A percentile compares a stretch with the other conserved stretches of the same genome.
Evolutionary conservation across 163 green algal genomes (phyloP).

Genomic region (Chlorella variabilis): DNA sequence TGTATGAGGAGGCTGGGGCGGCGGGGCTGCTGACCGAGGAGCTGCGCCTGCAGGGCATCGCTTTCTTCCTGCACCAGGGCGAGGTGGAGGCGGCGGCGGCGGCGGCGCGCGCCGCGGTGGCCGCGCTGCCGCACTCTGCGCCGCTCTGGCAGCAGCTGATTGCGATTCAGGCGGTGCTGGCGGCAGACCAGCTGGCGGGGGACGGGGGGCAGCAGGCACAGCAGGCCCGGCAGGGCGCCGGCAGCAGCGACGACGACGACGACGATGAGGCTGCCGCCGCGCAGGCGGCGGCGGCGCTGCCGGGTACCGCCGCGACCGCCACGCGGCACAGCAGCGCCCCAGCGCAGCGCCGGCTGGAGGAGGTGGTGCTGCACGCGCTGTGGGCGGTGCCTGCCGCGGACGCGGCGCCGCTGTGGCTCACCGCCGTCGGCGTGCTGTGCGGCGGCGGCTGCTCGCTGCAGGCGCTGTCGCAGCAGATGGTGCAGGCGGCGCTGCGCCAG

Average conservation of each 20-base stretch:
- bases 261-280: background rate
- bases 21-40: constrained; percentile 11
- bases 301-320: background rate
- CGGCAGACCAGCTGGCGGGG: constrained; percentile 13
- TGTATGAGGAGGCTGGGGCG: constrained; percentile 11
- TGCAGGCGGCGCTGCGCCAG: constrained; percentile 6
- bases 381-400: constrained; percentile 7
- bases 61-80: constrained; percentile 25
- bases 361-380: background rate
- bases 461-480: constrained; percentile 13
- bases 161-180: constrained; percentile 28
- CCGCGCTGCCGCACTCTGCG: constrained; percentile 28
- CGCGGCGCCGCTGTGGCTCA: constrained; percentile 31
- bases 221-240: background rate
- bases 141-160: constrained; percentile 47
- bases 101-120: constrained; percentile 2
- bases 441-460: constrained; percentile 16
- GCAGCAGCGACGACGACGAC: constrained; percentile 21
- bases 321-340: background rate
- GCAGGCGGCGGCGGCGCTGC: background rate
- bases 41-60: background rate
- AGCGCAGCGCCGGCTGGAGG: constrained; percentile 7
- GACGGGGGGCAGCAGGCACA: background rate
- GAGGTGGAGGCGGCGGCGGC: constrained; percentile 37
- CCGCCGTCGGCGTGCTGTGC: constrained; percentile 10